Base-by-base conservation (phyloP, 2,329 filamentous ascomycete species). In the Paracoccidioides brasiliensis region DNA sequence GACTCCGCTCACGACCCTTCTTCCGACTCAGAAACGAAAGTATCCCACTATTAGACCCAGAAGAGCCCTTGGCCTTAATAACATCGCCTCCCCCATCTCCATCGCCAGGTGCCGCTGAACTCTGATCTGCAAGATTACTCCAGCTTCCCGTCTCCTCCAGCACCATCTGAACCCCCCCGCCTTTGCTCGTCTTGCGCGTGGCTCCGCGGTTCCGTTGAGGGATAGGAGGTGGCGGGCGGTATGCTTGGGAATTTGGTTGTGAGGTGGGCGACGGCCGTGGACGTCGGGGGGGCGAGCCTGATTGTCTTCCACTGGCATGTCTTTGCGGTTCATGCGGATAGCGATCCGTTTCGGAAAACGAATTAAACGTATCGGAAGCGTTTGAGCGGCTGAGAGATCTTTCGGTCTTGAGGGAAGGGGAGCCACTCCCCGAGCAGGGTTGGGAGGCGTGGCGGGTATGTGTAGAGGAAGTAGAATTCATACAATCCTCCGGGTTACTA, bases 11-110 rank as follows among this genome's bases (percentile, higher is more conserved):
- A 60, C 90, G 79, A 33, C 90, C 89, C 75, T 88, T 95, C 74
- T 95, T 95, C 65, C 90, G 80, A 61, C 81, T 88, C 58, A 97
- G 76, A 69, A 98, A 94, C 1, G 89, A 88, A 61, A 97, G 85
- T 79, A 96, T 91, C 53, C 90, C 88, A 15, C 84, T 83, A 53
- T 70, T 72, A n/a, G 65, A 61, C 40, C 62, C n/a, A 83, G 81
- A 61, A 79, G 79, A 74, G 65, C 69, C 68, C 78, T 85, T 61
- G 72, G 76, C 57, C 64, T 72, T 72, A 52, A 61, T 61, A 10
- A 61, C 60, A 15, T 64, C 63, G 49, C 55, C 52, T 55, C 61
- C 61, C 51, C 70, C 69, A 15, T 77, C 74, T 3, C 84, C 84
- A 66, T 89, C 84, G 0, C 80, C 78, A 1, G 83, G 81, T 42